Base-by-base conservation (phyloP, 1,284 basidiomycete species). In the Trametes sp. region DNA sequence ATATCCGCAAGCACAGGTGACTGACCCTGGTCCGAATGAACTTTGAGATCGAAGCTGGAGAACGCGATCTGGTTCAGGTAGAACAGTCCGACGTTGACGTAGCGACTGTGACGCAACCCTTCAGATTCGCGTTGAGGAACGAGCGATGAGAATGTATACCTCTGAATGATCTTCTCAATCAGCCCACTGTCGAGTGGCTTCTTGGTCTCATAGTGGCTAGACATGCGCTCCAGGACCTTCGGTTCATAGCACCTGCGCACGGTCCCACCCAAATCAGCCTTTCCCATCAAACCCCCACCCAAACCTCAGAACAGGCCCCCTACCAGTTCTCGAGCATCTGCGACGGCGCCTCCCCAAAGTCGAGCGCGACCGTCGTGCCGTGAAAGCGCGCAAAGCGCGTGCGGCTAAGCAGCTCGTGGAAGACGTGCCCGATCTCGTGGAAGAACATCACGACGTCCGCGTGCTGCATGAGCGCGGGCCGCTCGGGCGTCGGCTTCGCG, bases 241-340 rank as follows among this genome's bases (percentile, higher is more conserved):
- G 87, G 88, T 70, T 93, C 91, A 89, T 90, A 94, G 72, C 91
- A 90, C 86, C 86, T 86, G 50, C 8, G 2, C 7, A 41, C 14
- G 13, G 8, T n/a, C n/a, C 8, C 11, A 24, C 9, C 1, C 2
- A 1, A 24, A 28, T 54, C 26, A 54, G 16, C 46, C 9, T 23
- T 7, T 19, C 4, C 2, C 13, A 7, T 6, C 16, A 16, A 14
- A 1, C 2, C 38, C 3, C 14, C 38, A 19, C n/a, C 16, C 14
- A 41, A n/a, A n/a, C n/a, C 13, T 19, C 14, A 19, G 16, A n/a
- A 19, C 38, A 64, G 78, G 9, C 49, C n/a, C n/a, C n/a, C n/a
- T n/a, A 87, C 94, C 93, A 96, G 73, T 95, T 94, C 77, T 96
- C 94, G 63, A 95, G 80, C 94, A 95, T 95, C 77, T 95, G 93